phyloP scores from a whole-genome alignment of 2,329 filamentous ascomycete species.

The Ilyonectria robusta region DNA sequence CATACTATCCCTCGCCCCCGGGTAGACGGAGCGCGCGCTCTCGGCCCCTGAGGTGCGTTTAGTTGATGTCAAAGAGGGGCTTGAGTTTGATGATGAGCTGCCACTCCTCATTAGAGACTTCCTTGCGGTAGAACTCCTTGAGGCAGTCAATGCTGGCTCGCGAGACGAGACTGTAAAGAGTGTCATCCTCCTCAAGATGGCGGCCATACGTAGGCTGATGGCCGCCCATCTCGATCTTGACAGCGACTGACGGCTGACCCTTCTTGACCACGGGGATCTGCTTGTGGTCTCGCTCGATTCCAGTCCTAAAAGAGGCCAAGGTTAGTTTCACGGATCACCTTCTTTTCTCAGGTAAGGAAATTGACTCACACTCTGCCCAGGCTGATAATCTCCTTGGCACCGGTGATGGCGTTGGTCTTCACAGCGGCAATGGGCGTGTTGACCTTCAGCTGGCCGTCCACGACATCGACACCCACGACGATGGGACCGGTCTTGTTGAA shows the following conservation, averaged over 20 bases:
- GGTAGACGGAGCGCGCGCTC: neutral
- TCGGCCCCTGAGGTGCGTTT: constrained; percentile 46
- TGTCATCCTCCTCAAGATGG: constrained; percentile 93
- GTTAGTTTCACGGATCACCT: constrained; percentile 48
- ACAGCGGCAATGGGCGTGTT: constrained; percentile 93
- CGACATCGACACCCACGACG: constrained; percentile 93
- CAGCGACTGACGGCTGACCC: constrained; percentile 94
- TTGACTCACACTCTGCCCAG: constrained; percentile 91
- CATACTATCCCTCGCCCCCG: neutral
- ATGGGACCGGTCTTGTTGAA: constrained; percentile 99
- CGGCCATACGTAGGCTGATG: constrained; percentile 96
- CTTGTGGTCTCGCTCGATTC: constrained; percentile 98
- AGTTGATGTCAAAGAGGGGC: constrained; percentile 90
- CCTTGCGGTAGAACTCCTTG: constrained; percentile 93
- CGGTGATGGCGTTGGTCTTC: constrained; percentile 84
- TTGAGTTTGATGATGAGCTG: constrained; percentile 95
- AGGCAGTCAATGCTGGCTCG: constrained; percentile 92
- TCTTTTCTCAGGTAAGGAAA: neutral
- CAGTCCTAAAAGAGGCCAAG: constrained; percentile 72
- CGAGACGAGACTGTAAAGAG: constrained; percentile 89
- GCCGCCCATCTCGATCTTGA: constrained; percentile 95
- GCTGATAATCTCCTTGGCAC: constrained; percentile 85
- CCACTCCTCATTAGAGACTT: constrained; percentile 95
- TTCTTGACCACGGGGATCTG: constrained; percentile 92
- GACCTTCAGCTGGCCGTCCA: constrained; percentile 88